Evolutionary conservation across 139 green algal genomes (phyloP).

Genomic region (Micromonas pusilla): DNA sequence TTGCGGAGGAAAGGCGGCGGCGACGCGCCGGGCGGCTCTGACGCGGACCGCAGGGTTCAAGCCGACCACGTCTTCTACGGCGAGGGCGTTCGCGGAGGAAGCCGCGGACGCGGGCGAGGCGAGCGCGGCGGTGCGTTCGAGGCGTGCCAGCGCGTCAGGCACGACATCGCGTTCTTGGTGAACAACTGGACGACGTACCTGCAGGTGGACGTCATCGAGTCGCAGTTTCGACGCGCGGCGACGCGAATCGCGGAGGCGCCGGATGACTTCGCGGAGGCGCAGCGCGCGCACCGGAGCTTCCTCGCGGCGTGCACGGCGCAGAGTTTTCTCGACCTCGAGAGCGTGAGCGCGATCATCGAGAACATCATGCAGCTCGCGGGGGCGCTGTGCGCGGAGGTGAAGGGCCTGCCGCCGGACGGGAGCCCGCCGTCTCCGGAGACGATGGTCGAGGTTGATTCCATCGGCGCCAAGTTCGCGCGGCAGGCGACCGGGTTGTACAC

Average conservation of each 20-base stretch:
- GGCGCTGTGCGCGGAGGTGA: background rate
- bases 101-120: too few relatives aligned
- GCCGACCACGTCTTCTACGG: background rate
- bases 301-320: slow-evolving; percentile 4
- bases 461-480: background rate
- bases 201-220: slow-evolving; percentile 15
- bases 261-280: background rate
- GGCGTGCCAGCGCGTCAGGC: background rate
- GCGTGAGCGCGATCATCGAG: background rate
- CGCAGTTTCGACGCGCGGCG: background rate
- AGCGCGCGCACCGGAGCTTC: background rate
- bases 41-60: too few relatives aligned
- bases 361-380: background rate
- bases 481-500: background rate
- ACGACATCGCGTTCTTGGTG: background rate
- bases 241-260: background rate
- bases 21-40: too few relatives aligned
- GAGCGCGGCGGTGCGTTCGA: background rate
- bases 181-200: slow-evolving; percentile 9
- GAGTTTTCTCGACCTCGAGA: background rate
- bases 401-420: background rate
- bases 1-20: background rate
- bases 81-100: too few relatives aligned
- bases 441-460: background rate
- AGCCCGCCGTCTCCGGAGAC: background rate